Base-by-base conservation (phyloP, 352 stramenopile species). In the Globisporangium middletonii region DNA sequence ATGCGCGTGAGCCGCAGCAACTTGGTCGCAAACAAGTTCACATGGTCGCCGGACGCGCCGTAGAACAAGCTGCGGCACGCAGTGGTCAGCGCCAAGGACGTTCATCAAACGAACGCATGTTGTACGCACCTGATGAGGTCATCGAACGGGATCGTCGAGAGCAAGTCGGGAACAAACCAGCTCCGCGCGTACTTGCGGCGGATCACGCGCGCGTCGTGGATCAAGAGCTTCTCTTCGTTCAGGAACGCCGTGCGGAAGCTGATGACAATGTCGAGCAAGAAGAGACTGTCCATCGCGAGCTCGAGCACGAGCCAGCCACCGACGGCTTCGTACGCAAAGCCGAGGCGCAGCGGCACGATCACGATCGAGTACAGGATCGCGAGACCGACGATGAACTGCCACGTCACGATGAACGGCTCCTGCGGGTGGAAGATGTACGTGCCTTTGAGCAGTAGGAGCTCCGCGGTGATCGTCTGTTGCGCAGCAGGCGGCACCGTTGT, bases 341-440 rank as follows among this genome's bases (percentile, higher is more conserved):
- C 88, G n/a, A 97, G 67, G 5, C 86, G 86, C 30, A 92, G 88
- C 18, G 89, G 89, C 12, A 97, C 86, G 18, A 94, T 70, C 50
- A 97, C 78, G 53, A 96, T 94, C 48, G 86, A 95, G 62, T 96
- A 93, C 5, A 96, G 53, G 56, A 97, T 97, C 7, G 59, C 78
- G 26, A 88, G 62, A 3, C 78, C 82, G 9, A 90, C 65, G 41
- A 89, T 69, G 38, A 92, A 79, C 60, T 94, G 84, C 83, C 84
- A 92, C 23, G 72, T 74, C 11, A 92, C 63, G 26, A 92, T 73
- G 13, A 79, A 72, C 0, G 69, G 61, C 44, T 91, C 73, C 37
- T 92, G 79, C 0, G 84, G 84, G 43, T 92, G 84, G 23, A 92
- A 82, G 19, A 92, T 57, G 44, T 86, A 85, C n/a, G 70, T 87